Evolutionary conservation across 164 flowering plant genomes (phyloP).

Genomic region (Piper longum): DNA sequence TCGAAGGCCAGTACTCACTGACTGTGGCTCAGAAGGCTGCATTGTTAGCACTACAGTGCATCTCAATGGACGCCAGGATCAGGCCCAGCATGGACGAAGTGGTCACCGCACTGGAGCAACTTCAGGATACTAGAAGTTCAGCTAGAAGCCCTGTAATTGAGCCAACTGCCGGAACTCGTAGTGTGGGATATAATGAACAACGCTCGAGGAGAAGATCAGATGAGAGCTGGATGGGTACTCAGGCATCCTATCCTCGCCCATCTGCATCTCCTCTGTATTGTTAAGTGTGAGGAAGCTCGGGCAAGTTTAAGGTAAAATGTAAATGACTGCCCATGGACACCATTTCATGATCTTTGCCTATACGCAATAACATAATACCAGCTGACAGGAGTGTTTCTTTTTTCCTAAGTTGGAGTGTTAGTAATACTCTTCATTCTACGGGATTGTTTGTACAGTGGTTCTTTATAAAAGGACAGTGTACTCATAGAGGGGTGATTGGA

Average conservation of each 20-base stretch:
- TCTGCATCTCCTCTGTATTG: not conserved
- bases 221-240: slow-evolving; percentile 12
- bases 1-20: slow-evolving; percentile 51
- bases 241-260: slow-evolving; percentile 19
- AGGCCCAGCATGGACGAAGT: slow-evolving; percentile 65
- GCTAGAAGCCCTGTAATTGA: slow-evolving; percentile 9
- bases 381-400: too few species aligned
- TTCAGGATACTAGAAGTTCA: slow-evolving; percentile 26
- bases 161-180: slow-evolving; percentile 3
- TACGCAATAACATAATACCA: not conserved
- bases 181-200: not conserved
- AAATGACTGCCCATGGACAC: not conserved
- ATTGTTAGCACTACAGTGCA: slow-evolving; percentile 48
- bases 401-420: not conserved
- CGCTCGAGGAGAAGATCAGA: slow-evolving; percentile 10
- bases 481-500: not conserved
- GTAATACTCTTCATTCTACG: not conserved
- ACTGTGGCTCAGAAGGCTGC: slow-evolving; percentile 32
- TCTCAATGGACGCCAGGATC: slow-evolving; percentile 39
- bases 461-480: not conserved
- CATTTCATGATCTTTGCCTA: too few species aligned
- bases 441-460: not conserved
- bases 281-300: not conserved
- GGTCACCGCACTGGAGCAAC: slow-evolving; percentile 39
- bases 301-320: not conserved